A percentile compares a stretch with the other conserved stretches of the same genome.
phyloP scores from a whole-genome alignment of 768 basidiomycete species.

The Mycena venus region DNA sequence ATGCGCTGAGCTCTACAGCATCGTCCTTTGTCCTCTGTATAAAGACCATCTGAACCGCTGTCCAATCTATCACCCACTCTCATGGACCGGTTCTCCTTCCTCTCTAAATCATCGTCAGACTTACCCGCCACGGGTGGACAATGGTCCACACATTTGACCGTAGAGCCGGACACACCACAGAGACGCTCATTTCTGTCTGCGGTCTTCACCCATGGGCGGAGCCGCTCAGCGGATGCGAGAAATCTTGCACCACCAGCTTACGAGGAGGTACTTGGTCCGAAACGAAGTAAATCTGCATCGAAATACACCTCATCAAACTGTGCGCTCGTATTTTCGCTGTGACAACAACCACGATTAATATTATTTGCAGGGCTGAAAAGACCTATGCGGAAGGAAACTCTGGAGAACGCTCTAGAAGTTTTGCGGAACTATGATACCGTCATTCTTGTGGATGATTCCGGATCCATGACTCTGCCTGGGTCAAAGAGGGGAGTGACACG shows the following conservation, averaged over 20 bases:
- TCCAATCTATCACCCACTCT: no score
- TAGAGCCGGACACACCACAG: not conserved
- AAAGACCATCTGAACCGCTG: no score
- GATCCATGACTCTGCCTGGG: constrained; percentile 58
- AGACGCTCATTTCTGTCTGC: constrained; percentile 20
- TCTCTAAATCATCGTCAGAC: constrained; percentile 9
- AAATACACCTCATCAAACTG: not conserved
- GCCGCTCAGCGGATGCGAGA: constrained; percentile 12
- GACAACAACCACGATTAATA: not conserved
- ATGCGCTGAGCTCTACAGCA: no score
- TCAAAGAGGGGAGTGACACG: constrained; percentile 41
- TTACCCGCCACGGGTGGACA: not conserved
- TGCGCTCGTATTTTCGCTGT: not conserved
- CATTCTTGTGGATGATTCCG: constrained; percentile 72
- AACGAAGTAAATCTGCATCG: not conserved
- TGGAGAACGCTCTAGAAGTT: constrained; percentile 49
- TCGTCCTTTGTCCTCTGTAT: no score
- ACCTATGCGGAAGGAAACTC: constrained; percentile 28
- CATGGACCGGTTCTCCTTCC: not conserved
- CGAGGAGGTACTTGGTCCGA: not conserved
- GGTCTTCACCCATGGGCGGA: constrained; percentile 1
- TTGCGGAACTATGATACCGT: constrained; percentile 67
- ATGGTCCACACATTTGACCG: not conserved
- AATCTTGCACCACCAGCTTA: constrained; percentile 20
- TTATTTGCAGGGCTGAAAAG: constrained; percentile 6